These are phyloP conservation scores for Melastoma candidum DNA, from an alignment of 441 rosid species.

Conservation along the genomic window DNA sequence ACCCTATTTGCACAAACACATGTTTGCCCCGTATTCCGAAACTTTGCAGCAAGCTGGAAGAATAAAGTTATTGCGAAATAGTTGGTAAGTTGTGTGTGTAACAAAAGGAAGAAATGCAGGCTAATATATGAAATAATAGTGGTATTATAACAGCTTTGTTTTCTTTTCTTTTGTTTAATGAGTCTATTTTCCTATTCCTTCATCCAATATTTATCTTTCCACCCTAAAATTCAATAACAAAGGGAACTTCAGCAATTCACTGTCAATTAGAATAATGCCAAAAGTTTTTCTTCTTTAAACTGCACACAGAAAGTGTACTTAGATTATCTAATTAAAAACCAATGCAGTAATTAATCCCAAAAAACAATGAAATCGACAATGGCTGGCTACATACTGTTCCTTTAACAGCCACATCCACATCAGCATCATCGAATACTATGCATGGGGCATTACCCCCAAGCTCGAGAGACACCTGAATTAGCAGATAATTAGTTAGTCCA, in stretches of 20 bases:
- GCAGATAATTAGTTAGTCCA: slow-evolving; percentile 8
- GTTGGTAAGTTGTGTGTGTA: too few relatives aligned
- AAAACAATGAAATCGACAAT: not conserved
- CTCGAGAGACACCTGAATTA: slow-evolving; percentile 73
- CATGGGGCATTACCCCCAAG: slow-evolving; percentile 99
- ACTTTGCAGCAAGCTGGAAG: slow-evolving; percentile 90
- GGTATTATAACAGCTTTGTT: too few relatives aligned
- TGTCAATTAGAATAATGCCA: too few relatives aligned
- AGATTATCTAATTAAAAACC: not conserved
- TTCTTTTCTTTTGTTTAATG: too few relatives aligned
- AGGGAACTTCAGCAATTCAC: too few relatives aligned
- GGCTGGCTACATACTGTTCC: slow-evolving; percentile 61
- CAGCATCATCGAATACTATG: slow-evolving; percentile 95
- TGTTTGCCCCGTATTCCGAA: slow-evolving; percentile 95
- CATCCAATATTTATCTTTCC: too few relatives aligned
- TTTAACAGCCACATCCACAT: slow-evolving; percentile 88
- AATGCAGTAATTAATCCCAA: not conserved
- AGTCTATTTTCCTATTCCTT: too few relatives aligned
- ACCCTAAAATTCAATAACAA: too few relatives aligned
- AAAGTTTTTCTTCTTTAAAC: too few relatives aligned
- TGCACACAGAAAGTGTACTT: too few relatives aligned
- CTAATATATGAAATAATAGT: too few relatives aligned
- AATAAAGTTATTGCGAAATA: slow-evolving; percentile 8
- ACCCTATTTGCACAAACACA: slow-evolving; percentile 96
- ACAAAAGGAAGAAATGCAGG: too few relatives aligned